Conservation (phyloP, 2,329 filamentous ascomycete genomes). For the Thelonectria olida region DNA sequence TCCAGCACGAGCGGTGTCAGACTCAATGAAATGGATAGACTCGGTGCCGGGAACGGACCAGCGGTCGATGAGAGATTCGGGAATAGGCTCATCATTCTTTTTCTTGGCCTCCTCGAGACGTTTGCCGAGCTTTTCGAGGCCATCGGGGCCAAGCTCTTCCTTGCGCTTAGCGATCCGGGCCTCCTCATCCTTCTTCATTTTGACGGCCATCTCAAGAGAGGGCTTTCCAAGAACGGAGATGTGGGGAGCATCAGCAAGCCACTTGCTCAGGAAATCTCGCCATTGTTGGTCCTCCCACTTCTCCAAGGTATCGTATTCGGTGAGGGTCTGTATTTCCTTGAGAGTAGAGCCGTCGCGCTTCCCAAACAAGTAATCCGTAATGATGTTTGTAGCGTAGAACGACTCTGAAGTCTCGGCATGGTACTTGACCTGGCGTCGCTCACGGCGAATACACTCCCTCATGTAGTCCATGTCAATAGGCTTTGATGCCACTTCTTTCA, state of each 20-base stretch:
- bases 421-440: slow-evolving; percentile 83
- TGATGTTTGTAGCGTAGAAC: slow-evolving; percentile 86
- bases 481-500: slow-evolving; percentile 82
- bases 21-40: slow-evolving; percentile 94
- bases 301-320: slow-evolving; percentile 74
- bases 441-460: slow-evolving; percentile 84
- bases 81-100: slow-evolving; percentile 89
- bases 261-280: slow-evolving; percentile 82
- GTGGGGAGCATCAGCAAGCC: slow-evolving; percentile 86
- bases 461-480: slow-evolving; percentile 91
- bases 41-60: slow-evolving; percentile 87
- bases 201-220: slow-evolving; percentile 79
- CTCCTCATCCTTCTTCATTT: slow-evolving; percentile 84
- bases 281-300: slow-evolving; percentile 86
- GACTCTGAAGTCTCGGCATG: slow-evolving; percentile 82
- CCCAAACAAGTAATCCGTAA: slow-evolving; percentile 92
- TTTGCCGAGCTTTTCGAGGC: slow-evolving; percentile 77
- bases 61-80: slow-evolving; percentile 78
- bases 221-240: slow-evolving; percentile 90
- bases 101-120: slow-evolving; percentile 85
- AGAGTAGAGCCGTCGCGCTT: slow-evolving; percentile 83
- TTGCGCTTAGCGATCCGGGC: slow-evolving; percentile 81
- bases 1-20: slow-evolving; percentile 84
- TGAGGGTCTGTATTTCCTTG: slow-evolving; percentile 63
- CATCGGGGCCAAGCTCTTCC: slow-evolving; percentile 81